Evolutionary conservation across 2,329 filamentous ascomycete species (phyloP), one percentile per base, ranked within the genome.

Genomic region (Aspergillus sp.): DNA sequence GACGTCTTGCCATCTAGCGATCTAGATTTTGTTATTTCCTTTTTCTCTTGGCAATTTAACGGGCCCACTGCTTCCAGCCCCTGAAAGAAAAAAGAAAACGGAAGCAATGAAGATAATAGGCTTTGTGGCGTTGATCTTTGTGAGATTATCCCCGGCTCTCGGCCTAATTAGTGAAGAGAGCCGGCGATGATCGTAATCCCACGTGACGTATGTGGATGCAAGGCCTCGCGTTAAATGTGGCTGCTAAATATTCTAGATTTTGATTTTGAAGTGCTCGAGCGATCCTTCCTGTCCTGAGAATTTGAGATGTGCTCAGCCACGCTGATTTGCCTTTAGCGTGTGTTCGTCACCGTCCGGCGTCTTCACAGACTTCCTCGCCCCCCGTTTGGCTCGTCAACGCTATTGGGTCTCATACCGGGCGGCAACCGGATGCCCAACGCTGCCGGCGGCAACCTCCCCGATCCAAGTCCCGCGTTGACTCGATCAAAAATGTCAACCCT

Each of bases 401-500:
- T 49, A 52, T 58, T 56, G 14, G 62, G 53, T 56, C 73, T 67
- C 73, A 77, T 76, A 47, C 71, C 70, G 47, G 75, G 74, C 39
- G 76, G 76, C 57, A 78, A 57, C n/a, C 76, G 73, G 59, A 78
- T 78, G 6, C 74, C 73, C 58, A 71, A 63, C 10, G 65, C 69
- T 14, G 67, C 67, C 39, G 71, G 57, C 24, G 66, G 61, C 32
- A 59, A 57, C 29, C 65, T 67, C 32, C 61, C 67, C 20, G 65
- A 54, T 6, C 65, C 66, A 29, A 63, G 62, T 31, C 55, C 53
- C 12, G 63, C 54, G 55, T 68, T 69, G 26, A 67, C 57, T 49
- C 63, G 65, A n/a, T 71, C 69, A n/a, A 82, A 78, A 68, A 96
- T 89, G 73, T 98, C 95, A 42, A 97, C 89, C 67, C 88, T 88